Evolutionary conservation across 345 rosid genomes (phyloP).

Genomic region (Pistacia vera): DNA sequence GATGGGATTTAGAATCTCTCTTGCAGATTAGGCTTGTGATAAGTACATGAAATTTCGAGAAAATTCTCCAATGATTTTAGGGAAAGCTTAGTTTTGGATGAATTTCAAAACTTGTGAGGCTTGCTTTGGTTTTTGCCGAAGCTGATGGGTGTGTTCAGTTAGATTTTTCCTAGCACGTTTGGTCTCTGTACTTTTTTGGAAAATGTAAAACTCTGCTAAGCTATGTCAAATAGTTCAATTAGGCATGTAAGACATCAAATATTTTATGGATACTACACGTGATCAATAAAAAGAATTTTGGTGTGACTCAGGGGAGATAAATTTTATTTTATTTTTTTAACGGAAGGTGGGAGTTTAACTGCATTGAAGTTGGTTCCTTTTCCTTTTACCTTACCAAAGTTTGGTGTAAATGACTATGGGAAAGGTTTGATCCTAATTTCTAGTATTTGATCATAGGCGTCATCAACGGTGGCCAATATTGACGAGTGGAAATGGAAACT

Average conservation of each 20-base stretch:
- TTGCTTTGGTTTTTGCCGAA: too few species aligned
- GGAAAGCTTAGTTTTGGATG: too few species aligned
- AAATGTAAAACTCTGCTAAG: background rate
- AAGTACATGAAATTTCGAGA: too few species aligned
- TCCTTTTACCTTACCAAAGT: background rate
- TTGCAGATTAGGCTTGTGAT: too few species aligned
- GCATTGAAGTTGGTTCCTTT: background rate
- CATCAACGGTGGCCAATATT: slow-evolving; percentile 91
- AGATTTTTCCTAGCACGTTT: too few species aligned
- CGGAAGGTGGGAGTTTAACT: background rate
- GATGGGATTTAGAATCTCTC: too few species aligned
- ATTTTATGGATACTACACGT: background rate
- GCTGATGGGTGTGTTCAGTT: too few species aligned
- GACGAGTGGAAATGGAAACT: slow-evolving; percentile 99
- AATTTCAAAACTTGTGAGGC: too few species aligned
- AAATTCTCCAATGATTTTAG: too few species aligned
- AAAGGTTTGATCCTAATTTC: background rate
- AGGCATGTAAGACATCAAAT: background rate
- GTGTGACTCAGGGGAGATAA: background rate
- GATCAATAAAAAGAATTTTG: too few species aligned
- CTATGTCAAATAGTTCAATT: background rate
- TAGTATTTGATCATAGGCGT: slow-evolving; percentile 54
- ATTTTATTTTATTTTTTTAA: too few species aligned
- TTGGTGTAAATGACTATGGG: background rate
- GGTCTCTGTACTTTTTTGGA: background rate